phyloP scores from a whole-genome alignment of 208 protist genomes.

The Spongospora subterranea region DNA sequence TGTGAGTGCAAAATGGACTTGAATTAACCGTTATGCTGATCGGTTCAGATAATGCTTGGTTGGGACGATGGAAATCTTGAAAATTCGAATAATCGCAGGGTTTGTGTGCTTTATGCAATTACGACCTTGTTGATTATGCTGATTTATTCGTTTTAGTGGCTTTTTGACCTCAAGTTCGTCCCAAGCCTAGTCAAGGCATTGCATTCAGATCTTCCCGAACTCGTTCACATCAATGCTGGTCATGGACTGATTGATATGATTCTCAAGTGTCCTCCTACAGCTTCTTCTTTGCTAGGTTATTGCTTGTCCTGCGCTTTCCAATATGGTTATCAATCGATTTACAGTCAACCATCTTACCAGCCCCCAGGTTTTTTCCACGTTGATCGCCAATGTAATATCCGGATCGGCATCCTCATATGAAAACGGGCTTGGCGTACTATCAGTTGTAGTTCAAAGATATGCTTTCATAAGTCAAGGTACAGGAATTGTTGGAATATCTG shows the following conservation, averaged over 20 bases:
- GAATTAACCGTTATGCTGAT: background rate
- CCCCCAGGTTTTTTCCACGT: background rate
- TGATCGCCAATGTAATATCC: background rate
- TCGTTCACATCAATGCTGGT: slow-evolving; percentile 1
- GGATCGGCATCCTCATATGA: background rate
- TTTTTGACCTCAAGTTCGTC: slow-evolving; percentile 38
- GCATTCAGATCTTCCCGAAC: background rate
- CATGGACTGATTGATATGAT: slow-evolving; percentile 42
- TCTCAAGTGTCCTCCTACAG: slow-evolving; percentile 17
- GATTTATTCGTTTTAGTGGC: slow-evolving; percentile 11
- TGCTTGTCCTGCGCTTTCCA: background rate
- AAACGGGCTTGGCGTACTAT: background rate
- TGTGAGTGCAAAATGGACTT: background rate
- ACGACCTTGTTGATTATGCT: background rate
- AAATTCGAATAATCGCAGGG: slow-evolving; percentile 22
- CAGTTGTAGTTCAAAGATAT: slow-evolving; percentile 36
- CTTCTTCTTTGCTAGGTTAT: background rate
- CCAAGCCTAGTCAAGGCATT: background rate
- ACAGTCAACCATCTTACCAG: background rate
- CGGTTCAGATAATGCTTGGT: slow-evolving; percentile 19
- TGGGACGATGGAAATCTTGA: slow-evolving; percentile 51
- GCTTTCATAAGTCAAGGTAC: slow-evolving; percentile 29
- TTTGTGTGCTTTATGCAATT: too few relatives aligned
- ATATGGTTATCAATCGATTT: background rate
- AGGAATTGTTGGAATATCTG: background rate